These are phyloP conservation scores for Zymoseptoria pseudotritici DNA, from an alignment of 2,329 filamentous ascomycete species.

Conservation along the genomic window DNA sequence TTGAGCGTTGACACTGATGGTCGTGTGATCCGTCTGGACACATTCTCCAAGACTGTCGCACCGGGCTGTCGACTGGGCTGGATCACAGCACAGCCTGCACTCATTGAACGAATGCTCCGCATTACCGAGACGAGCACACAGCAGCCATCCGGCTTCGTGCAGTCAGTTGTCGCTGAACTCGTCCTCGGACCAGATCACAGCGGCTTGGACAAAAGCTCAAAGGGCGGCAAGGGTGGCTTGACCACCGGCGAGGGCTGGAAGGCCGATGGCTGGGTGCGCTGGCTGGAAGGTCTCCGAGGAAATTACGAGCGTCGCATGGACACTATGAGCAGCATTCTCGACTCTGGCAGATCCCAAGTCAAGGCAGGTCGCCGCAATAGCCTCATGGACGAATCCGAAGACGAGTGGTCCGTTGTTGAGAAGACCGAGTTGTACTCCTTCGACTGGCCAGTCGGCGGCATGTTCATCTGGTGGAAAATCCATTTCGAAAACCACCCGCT, in stretches of 20 bases:
- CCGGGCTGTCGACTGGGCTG: constrained; percentile 86
- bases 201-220: constrained; percentile 33
- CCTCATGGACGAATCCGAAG: constrained; percentile 32
- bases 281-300: constrained; percentile 77
- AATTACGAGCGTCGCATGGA: constrained; percentile 81
- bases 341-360: constrained; percentile 58
- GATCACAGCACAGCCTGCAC: constrained; percentile 74
- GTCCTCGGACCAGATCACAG: constrained; percentile 63
- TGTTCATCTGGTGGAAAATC: constrained; percentile 82
- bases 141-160: constrained; percentile 83
- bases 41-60: constrained; percentile 87
- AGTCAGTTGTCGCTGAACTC: constrained; percentile 70
- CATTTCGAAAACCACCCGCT: constrained; percentile 68
- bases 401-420: constrained; percentile 68
- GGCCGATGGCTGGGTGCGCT: constrained; percentile 79
- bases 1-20: constrained; percentile 76
- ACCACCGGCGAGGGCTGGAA: constrained; percentile 60
- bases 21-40: constrained; percentile 81
- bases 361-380: constrained; percentile 48
- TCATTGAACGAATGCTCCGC: constrained; percentile 66
- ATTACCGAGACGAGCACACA: constrained; percentile 73
- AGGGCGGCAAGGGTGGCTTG: constrained; percentile 39
- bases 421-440: constrained; percentile 71
- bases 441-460: constrained; percentile 73
- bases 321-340: constrained; percentile 66